Evolutionary conservation across 805 yeast species (phyloP).

Genomic region (Spathaspora gorwiae): DNA sequence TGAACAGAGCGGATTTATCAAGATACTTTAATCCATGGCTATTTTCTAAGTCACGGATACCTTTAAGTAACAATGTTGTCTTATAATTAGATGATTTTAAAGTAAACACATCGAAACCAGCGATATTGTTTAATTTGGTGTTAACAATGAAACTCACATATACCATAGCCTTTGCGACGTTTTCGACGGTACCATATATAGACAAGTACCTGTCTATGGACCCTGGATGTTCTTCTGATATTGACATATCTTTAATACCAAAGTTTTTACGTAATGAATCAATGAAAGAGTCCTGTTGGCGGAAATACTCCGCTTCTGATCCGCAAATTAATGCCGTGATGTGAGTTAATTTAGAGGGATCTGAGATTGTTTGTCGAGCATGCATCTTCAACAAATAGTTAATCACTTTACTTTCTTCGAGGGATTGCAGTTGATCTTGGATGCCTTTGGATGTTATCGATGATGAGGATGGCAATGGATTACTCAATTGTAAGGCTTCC

Average conservation of each 20-base stretch:
- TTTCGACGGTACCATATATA: slow-evolving; percentile 21
- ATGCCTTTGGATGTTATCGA: too few relatives aligned
- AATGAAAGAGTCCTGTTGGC: slow-evolving; percentile 8
- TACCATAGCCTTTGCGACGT: slow-evolving; percentile 20
- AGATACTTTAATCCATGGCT: slow-evolving; percentile 2
- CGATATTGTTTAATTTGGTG: slow-evolving; percentile 23
- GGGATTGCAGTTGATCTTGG: neutral
- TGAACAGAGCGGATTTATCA: slow-evolving; percentile 6
- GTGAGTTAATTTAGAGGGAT: neutral
- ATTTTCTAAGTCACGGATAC: neutral
- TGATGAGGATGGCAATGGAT: neutral
- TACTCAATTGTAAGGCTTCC: neutral
- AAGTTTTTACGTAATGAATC: slow-evolving; percentile 17
- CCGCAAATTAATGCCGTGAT: slow-evolving; percentile 11
- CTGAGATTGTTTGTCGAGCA: neutral
- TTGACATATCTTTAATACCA: slow-evolving; percentile 13
- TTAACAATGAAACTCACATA: slow-evolving; percentile 22
- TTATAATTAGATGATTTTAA: slow-evolving; percentile 29
- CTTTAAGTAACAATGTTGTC: slow-evolving; percentile 8
- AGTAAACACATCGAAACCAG: slow-evolving; percentile 19
- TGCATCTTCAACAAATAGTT: slow-evolving; percentile 6
- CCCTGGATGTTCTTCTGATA: slow-evolving; percentile 20
- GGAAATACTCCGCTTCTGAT: slow-evolving; percentile 25
- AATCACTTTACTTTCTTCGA: slow-evolving; percentile 4
- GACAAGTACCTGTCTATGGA: slow-evolving; percentile 28